phyloP scores from a whole-genome alignment of 169 alveolate genomes.

The Theileria annulata region DNA sequence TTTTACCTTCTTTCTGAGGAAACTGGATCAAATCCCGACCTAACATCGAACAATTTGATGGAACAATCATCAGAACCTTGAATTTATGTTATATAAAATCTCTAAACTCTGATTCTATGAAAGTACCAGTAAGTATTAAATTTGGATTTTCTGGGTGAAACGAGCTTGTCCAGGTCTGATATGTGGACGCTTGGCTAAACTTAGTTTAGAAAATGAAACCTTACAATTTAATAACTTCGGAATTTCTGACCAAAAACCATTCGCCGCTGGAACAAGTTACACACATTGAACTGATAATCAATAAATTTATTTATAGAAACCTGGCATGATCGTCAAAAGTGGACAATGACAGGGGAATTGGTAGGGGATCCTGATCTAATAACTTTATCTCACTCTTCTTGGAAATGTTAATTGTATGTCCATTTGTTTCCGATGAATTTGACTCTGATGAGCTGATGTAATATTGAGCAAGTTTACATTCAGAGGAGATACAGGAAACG shows the following conservation, averaged over 20 bases:
- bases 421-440: not conserved
- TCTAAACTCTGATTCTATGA: not conserved
- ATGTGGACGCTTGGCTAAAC: slow-evolving; percentile 39
- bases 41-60: slow-evolving; percentile 27
- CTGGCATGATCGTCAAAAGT: slow-evolving; percentile 25
- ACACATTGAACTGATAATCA: slow-evolving; percentile 20
- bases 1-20: slow-evolving; percentile 8
- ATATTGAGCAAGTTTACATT: slow-evolving; percentile 2
- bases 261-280: slow-evolving; percentile 45
- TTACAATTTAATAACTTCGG: slow-evolving; percentile 11
- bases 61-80: slow-evolving; percentile 50
- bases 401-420: not conserved
- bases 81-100: not conserved
- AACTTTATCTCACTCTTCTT: not conserved
- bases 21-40: slow-evolving; percentile 10
- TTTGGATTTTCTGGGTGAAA: slow-evolving; percentile 48
- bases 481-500: slow-evolving; percentile 31
- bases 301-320: not conserved
- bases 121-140: not conserved
- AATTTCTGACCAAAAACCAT: slow-evolving; percentile 36
- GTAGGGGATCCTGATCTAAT: slow-evolving; percentile 7
- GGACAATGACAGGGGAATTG: slow-evolving; percentile 42
- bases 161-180: slow-evolving; percentile 56
- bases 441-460: slow-evolving; percentile 3
- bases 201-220: not conserved